Percentiles rank a stretch among this genome's conserved stretches.
Evolutionary conservation across 257 asterid genomes (phyloP).

Genomic region (Echium plantagineum): DNA sequence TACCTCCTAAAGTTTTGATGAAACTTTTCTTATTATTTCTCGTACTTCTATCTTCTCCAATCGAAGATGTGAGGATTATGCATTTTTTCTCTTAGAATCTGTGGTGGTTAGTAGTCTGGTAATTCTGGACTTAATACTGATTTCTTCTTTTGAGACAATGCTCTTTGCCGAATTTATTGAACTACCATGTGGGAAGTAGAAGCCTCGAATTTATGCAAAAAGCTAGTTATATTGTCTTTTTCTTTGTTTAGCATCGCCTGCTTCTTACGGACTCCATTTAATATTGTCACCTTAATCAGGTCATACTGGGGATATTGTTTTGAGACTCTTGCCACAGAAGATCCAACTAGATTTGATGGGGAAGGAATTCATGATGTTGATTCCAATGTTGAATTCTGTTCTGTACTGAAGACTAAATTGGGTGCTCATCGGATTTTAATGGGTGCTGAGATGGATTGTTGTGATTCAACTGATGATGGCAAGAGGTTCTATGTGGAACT

Average conservation of each 20-base stretch:
- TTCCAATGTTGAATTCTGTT: conserved; percentile 82
- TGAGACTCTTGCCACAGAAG: conserved; percentile 95
- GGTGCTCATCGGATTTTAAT: conserved; percentile 93
- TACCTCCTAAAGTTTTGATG: no score
- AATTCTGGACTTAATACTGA: no score
- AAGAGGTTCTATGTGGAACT: conserved; percentile 85
- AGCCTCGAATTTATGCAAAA: not conserved
- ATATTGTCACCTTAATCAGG: conserved; percentile 20
- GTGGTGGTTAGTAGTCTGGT: no score
- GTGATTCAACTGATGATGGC: conserved; percentile 94
- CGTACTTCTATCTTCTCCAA: no score
- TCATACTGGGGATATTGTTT: conserved; percentile 94
- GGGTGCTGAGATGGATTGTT: conserved; percentile 99
- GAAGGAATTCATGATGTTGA: conserved; percentile 78
- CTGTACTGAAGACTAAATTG: conserved; percentile 85
- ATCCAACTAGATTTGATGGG: conserved; percentile 84
- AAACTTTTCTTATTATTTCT: no score
- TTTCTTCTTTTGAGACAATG: no score
- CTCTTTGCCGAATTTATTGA: no score
- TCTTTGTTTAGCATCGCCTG: conserved; percentile 1
- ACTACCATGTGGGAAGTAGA: not conserved
- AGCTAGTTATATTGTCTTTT: not conserved
- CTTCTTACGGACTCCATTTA: not conserved
- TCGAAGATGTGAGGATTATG: no score
- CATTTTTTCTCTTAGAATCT: no score